A percentile compares a stretch with the other conserved stretches of the same genome.
phyloP scores from a whole-genome alignment of 495 filamentous ascomycete species.

The Penicillium flavigenum region DNA sequence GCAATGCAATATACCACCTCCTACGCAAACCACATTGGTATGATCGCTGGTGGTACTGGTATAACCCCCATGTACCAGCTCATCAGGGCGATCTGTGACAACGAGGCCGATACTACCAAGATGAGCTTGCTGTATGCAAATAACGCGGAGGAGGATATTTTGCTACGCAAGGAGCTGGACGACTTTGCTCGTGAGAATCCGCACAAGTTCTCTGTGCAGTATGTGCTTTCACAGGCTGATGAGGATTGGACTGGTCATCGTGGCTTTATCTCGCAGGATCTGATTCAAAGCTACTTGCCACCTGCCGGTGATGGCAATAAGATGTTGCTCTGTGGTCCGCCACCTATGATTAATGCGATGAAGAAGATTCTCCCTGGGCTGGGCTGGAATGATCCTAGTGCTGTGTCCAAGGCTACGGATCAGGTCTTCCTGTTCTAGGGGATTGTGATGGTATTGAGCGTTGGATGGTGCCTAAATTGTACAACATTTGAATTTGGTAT shows the following conservation, averaged over 20 bases:
- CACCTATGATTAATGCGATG: constrained; percentile 33
- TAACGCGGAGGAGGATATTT: constrained; percentile 40
- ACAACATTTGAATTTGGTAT: not conserved
- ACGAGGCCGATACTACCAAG: constrained; percentile 45
- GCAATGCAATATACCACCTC: constrained; percentile 44
- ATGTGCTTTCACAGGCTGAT: constrained; percentile 39
- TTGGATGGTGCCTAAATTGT: not conserved
- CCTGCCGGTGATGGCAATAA: constrained; percentile 17
- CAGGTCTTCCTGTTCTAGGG: constrained; percentile 32
- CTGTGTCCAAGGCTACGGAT: constrained; percentile 32
- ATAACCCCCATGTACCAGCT: constrained; percentile 59
- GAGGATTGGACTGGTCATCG: constrained; percentile 22
- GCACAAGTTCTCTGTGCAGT: constrained; percentile 42
- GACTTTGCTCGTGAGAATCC: constrained; percentile 37
- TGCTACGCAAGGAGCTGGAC: constrained; percentile 48
- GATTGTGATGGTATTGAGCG: not conserved
- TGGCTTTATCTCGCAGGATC: constrained; percentile 23
- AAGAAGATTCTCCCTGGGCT: constrained; percentile 31
- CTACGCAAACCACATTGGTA: constrained; percentile 39
- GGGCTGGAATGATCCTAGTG: constrained; percentile 31
- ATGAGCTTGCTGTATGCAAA: constrained; percentile 49
- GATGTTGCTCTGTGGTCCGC: constrained; percentile 36
- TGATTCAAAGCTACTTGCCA: constrained; percentile 22
- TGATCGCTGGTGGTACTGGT: constrained; percentile 29
- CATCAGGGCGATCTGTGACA: constrained; percentile 51